A percentile compares a stretch with the other conserved stretches of the same genome.
Conservation (phyloP, 2,329 filamentous ascomycete species). For the Dryadomyces sulphureus region DNA sequence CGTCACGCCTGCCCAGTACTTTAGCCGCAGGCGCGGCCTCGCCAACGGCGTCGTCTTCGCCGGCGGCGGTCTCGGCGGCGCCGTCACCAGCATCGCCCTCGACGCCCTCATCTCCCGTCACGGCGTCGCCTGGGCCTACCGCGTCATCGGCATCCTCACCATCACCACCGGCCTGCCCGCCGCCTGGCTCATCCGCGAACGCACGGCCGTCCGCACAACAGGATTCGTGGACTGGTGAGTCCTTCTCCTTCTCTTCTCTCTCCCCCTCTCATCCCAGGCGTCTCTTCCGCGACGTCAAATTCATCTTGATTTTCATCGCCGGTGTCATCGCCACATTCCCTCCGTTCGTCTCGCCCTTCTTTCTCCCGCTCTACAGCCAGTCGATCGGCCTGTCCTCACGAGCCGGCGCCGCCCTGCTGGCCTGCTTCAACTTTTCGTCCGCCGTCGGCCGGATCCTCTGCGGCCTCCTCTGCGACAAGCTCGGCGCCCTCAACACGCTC, state of each 20-base stretch:
- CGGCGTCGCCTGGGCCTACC: conserved; percentile 36
- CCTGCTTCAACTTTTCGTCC: conserved; percentile 46
- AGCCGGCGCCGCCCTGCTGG: conserved; percentile 41
- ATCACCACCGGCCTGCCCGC: conserved; percentile 39
- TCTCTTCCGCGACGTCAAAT: conserved; percentile 36
- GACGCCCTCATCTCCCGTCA: conserved; percentile 23
- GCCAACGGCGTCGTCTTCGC: conserved; percentile 30
- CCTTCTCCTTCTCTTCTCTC: background rate
- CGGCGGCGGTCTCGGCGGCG: conserved; percentile 32
- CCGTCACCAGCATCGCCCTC: conserved; percentile 26
- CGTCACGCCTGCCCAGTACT: conserved; percentile 30
- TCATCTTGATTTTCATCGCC: conserved; percentile 35
- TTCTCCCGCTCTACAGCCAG: conserved; percentile 39
- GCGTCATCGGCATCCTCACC: conserved; percentile 35
- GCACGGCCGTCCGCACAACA: conserved; percentile 21
- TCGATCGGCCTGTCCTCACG: conserved; percentile 37
- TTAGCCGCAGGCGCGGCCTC: conserved; percentile 26
- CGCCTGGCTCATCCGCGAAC: conserved; percentile 36
- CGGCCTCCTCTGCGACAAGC: conserved; percentile 35
- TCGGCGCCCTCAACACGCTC: conserved; percentile 42
- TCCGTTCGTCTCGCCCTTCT: conserved; percentile 46
- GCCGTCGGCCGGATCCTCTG: conserved; percentile 40
- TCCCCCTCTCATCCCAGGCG: conserved; percentile 11
- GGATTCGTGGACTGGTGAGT: conserved; percentile 32
- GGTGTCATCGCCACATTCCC: conserved; percentile 43